Base-by-base conservation (phyloP, 2,329 filamentous ascomycete genomes). In the Stagonosporopsis tanaceti region DNA sequence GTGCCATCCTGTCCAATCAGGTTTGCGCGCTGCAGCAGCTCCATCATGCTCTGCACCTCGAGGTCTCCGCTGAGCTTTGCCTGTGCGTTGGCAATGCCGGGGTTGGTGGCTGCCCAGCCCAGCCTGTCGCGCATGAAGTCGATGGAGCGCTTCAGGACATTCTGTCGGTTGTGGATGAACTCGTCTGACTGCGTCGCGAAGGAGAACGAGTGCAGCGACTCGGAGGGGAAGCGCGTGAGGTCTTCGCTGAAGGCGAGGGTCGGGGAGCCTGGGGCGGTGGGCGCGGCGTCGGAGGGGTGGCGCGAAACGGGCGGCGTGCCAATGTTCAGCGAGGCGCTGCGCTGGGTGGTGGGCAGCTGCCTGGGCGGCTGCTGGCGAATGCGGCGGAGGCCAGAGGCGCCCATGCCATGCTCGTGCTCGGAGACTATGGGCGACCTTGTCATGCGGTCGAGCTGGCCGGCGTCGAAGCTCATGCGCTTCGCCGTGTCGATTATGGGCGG, bases 181-280 rank as follows among this genome's bases (percentile, higher is more conserved):
- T 98, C 94, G 71, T 97, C 93, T 3, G 93, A 94, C 77, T 97
- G 93, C 67, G 96, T 92, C 38, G 95, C 92, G 76, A 99, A 99
- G 12, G 94, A 98, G 79, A 99, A 99, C 1, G 95, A 99, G 77
- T 99, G 95, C 44, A 99, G 81, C 6, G 95, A 99, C 75, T 99
- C 95, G 67, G 92, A 92, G 1, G 95, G 94, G 74, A 99, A 99
- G 47, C 93, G 89, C 42, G 89, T 89, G 42, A 99, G 85, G 73
- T 99, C 95, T 80, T 98, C 95, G 70, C 87, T 85, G 72, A 93
- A 92, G 60, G 86, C 80, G 39, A 90, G 70, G 6, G 70, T 67
- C 24, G 92, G 92, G 22, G 92, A 93, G 20, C 83, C 81, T 24
- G 89, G 88, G 6, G 84, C 88, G n/a, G 87, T 81, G 8, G 84